Base-by-base conservation (phyloP, 176 grass and related monocot genomes). In the Musa schizocarpa region DNA sequence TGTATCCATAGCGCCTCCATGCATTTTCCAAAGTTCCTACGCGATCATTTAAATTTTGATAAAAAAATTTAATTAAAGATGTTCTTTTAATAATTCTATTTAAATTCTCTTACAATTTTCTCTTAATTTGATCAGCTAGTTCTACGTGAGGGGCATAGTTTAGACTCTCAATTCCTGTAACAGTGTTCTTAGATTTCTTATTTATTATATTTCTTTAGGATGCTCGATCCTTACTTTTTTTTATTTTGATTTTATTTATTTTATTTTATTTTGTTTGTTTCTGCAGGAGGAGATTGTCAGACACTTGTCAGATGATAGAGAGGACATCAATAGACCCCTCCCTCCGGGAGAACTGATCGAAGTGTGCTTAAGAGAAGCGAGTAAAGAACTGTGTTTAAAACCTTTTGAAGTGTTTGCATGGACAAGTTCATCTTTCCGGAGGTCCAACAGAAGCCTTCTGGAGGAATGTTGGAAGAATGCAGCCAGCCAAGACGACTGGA, bases 341-440 rank as follows among this genome's bases (percentile, higher is more conserved):
- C 54, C 67, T 86, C 87, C 90, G 48, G 75, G 81, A 75, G 88
- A 98, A 81, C 72, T 98, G 75, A 91, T 98, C 14, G 83, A 90
- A 55, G 79, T 89, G 84, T 98, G 90, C 76, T 75, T 98, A 74
- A 93, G 76, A 68, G 76, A 69, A 75, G 86, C 77, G 70, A 69
- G 59, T 34, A 66, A 73, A 72, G 87, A 88, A 78, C 80, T 98
- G 21, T 80, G 90, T 26, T 65, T 98, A 68, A 98, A 98, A 94
- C 88, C 90, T 57, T 98, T 98, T 63, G 86, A 94, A 82, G 86
- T 98, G 55, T 94, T 94, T 86, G 88, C 88, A 76, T 94, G 80
- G 82, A 91, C 84, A 80, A 89, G 86, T 73, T 79, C 90, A 74
- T 98, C 90, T 0, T 93, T 93, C 73, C 84, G 86, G 16, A 82